phyloP scores from a whole-genome alignment of 148 eudicot genomes.

The Spergularia marina region DNA sequence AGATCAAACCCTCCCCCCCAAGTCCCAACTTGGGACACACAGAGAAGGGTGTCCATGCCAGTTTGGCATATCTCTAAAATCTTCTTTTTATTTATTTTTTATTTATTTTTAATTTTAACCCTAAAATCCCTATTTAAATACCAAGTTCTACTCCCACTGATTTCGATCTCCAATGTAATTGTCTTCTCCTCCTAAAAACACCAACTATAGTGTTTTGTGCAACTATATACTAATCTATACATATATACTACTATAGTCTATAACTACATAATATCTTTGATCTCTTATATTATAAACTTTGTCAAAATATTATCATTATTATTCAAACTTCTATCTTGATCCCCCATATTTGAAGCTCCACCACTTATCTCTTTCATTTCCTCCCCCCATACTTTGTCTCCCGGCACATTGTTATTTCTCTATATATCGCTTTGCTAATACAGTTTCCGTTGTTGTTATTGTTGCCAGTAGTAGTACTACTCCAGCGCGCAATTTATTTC shows the following conservation, averaged over 20 bases:
- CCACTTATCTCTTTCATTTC: conserved; percentile 23
- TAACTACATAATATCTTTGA: not conserved
- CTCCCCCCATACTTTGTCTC: conserved; percentile 35
- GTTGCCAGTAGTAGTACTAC: not conserved
- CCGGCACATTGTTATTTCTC: conserved; percentile 14
- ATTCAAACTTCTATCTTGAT: not conserved
- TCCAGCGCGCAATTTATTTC: too few species aligned
- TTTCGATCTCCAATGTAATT: conserved; percentile 52
- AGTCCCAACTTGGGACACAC: conserved; percentile 19
- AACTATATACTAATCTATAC: not conserved
- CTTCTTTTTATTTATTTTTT: not conserved
- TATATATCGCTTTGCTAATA: not conserved
- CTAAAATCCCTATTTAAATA: conserved; percentile 39
- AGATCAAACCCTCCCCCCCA: conserved; percentile 1
- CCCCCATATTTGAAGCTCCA: conserved; percentile 19
- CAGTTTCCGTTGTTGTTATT: not conserved
- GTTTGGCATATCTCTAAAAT: conserved; percentile 16
- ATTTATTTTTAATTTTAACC: not conserved
- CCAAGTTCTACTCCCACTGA: conserved; percentile 31
- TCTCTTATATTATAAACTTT: conserved; percentile 1
- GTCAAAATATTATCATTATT: too few species aligned
- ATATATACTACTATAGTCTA: not conserved
- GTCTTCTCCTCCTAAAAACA: conserved; percentile 23
- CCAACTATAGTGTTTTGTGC: conserved; percentile 14
- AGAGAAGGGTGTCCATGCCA: conserved; percentile 25